Evolutionary conservation across 176 grass and related monocot species (phyloP), one percentile per base, ranked within the genome.

Genomic region (Melocanna baccifera): DNA sequence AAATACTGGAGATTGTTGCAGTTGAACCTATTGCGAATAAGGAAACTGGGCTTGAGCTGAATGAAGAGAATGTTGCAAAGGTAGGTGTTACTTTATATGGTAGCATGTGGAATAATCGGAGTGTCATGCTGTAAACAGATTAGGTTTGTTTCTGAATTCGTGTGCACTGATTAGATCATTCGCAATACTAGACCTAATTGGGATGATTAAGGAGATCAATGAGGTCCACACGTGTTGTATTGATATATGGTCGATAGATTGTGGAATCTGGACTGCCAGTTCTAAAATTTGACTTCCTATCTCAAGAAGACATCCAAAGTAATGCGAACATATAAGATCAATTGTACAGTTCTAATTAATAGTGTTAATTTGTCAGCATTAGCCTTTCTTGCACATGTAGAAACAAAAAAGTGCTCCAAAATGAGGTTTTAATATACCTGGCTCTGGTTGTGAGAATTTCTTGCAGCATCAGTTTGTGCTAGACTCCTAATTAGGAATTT

Each of bases 1-100:
- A 93, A 78, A 86, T 97, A 75, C 90, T 89, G n/a, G 87, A 90
- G 51, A 92, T 97, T 80, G 77, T 87, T 71, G 90, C 91, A 11
- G 89, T 93, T 37, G 92, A 94, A 76, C 85, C 90, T 16, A 61
- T 94, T 20, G 25, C 81, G 1, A 87, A 90, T 48, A 88, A 86
- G 75, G 90, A 90, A 51, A 88, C 48, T 66, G 95, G 90, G 12
- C 87, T 94, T 82, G 85, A 91, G 51, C 76, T 91, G 62, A 93
- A 94, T 73, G 69, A 79, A 76, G 84, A 91, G 76, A 94, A 90
- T 57, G 86, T 97, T 70, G 86, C 94, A 40, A 92, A 86, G 90
- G 92, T 93, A 91, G 18, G 7, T 81, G 59, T 0, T 65, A 18
- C 45, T 72, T 29, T 8, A 64, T 36, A 67, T 32, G 3, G 6